phyloP scores from a whole-genome alignment of 768 basidiomycete genomes.

The Mycena galericulata region DNA sequence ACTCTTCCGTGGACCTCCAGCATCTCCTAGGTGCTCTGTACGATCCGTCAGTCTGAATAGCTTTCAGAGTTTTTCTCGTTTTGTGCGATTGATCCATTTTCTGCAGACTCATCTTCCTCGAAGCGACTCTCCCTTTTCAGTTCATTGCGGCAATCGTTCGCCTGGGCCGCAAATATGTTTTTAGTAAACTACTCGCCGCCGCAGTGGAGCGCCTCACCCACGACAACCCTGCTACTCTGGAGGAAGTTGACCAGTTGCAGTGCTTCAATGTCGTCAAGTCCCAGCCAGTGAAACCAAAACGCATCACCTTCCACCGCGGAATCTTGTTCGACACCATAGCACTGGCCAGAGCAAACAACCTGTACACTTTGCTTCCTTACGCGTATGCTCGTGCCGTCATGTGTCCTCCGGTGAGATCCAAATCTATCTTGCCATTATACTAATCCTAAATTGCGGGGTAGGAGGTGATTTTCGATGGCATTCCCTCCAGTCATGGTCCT shows the following conservation, averaged over 20 bases:
- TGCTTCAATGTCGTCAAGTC: constrained; percentile 13
- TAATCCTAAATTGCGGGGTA: not conserved
- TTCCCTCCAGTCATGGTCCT: constrained; percentile 21
- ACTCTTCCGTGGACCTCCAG: constrained; percentile 27
- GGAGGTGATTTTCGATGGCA: constrained; percentile 22
- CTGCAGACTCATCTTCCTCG: constrained; percentile 9
- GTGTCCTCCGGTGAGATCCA: not conserved
- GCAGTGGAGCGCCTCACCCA: constrained; percentile 21
- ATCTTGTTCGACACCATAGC: constrained; percentile 21
- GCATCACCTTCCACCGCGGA: constrained; percentile 18
- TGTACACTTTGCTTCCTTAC: constrained; percentile 22
- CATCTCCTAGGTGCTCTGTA: constrained; percentile 31
- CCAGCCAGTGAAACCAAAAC: constrained; percentile 9
- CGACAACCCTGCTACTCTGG: constrained; percentile 26
- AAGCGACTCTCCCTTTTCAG: constrained; percentile 3
- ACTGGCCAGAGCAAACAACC: constrained; percentile 25
- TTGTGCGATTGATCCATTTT: not conserved
- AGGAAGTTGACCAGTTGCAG: constrained; percentile 21
- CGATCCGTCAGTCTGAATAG: constrained; percentile 26
- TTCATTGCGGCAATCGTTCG: constrained; percentile 15
- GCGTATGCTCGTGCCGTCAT: constrained; percentile 20
- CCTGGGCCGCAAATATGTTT: constrained; percentile 22
- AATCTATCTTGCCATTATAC: not conserved
- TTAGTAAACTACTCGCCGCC: constrained; percentile 1
- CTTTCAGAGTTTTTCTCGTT: too few relatives aligned